Evolutionary conservation across 2,329 filamentous ascomycete genomes (phyloP).

Genomic region (Cryphonectria naterciae): DNA sequence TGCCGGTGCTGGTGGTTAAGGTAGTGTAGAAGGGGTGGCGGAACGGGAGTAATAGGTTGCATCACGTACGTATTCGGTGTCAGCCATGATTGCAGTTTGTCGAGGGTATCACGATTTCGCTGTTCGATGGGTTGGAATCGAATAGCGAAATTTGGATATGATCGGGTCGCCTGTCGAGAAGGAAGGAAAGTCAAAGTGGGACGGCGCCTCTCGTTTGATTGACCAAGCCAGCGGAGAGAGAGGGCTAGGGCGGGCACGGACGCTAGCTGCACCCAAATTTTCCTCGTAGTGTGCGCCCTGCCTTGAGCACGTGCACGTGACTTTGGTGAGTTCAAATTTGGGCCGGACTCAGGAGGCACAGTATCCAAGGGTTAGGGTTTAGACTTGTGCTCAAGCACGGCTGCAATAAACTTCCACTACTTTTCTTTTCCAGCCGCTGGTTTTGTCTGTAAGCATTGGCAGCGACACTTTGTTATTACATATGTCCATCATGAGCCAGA

Average conservation of each 20-base stretch:
- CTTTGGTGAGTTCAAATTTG: not conserved
- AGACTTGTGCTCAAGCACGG: not conserved
- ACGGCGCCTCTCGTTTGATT: conserved; percentile 16
- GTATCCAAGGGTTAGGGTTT: not conserved
- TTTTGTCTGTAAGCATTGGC: no score
- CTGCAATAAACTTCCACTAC: not conserved
- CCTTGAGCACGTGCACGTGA: conserved; percentile 11
- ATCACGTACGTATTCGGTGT: conserved; percentile 48
- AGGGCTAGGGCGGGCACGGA: conserved; percentile 10
- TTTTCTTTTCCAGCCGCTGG: not conserved
- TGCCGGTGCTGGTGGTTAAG: not conserved
- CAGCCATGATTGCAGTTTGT: conserved; percentile 73
- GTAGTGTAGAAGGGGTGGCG: not conserved
- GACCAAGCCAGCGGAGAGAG: conserved; percentile 12
- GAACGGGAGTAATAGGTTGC: conserved; percentile 29
- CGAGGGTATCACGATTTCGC: conserved; percentile 38
- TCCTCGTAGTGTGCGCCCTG: conserved; percentile 14
- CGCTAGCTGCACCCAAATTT: conserved; percentile 14
- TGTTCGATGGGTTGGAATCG: conserved; percentile 45
- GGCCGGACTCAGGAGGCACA: not conserved
- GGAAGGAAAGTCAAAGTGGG: conserved; percentile 26
- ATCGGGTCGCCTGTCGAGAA: conserved; percentile 21
- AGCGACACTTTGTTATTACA: not conserved
- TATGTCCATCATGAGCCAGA: not conserved
- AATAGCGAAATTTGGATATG: conserved; percentile 36